A percentile compares a stretch with the other conserved stretches of the same genome.
phyloP scores from a whole-genome alignment of 192 early-diverging fungal genomes.

The Kickxella alabastrina region DNA sequence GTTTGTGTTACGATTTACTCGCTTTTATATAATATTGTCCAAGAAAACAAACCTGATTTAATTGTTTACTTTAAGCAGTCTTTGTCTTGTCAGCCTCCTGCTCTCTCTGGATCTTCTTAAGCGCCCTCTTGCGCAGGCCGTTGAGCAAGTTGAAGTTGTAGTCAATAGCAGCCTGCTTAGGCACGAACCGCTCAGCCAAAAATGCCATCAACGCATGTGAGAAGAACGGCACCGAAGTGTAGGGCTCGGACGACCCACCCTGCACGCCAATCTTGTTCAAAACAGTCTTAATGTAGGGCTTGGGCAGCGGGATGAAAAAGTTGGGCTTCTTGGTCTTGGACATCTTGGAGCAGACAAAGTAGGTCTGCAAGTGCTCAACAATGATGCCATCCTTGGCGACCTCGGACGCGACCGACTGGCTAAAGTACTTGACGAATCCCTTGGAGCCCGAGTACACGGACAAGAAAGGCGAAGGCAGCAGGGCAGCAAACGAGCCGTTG shows the following conservation, averaged over 20 bases:
- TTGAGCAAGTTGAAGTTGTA: constrained; percentile 38
- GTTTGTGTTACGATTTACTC: too few relatives aligned
- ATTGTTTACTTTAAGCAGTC: too few relatives aligned
- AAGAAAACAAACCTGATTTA: too few relatives aligned
- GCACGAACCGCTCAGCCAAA: constrained; percentile 28
- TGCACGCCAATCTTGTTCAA: constrained; percentile 66
- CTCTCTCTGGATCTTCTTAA: constrained; percentile 36
- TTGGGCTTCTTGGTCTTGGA: constrained; percentile 82
- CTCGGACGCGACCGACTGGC: constrained; percentile 83
- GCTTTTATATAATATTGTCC: too few relatives aligned
- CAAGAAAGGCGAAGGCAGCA: constrained; percentile 78
- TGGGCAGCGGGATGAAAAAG: constrained; percentile 76
- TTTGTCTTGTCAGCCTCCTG: too few relatives aligned
- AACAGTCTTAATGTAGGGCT: constrained; percentile 70
- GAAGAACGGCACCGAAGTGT: constrained; percentile 40
- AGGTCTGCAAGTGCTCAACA: constrained; percentile 92
- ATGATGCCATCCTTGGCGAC: constrained; percentile 63
- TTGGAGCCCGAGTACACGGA: constrained; percentile 92
- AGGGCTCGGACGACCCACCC: constrained; percentile 62
- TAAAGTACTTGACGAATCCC: constrained; percentile 86
- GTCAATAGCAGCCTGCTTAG: constrained; percentile 37
- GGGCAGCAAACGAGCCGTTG: constrained; percentile 84
- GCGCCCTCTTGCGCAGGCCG: constrained; percentile 47
- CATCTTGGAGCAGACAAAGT: constrained; percentile 95
- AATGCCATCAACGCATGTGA: constrained; percentile 47